These are phyloP conservation scores for Cutaneotrichosporon dermatis DNA, from an alignment of 1,284 basidiomycete species.

Conservation along the genomic window DNA sequence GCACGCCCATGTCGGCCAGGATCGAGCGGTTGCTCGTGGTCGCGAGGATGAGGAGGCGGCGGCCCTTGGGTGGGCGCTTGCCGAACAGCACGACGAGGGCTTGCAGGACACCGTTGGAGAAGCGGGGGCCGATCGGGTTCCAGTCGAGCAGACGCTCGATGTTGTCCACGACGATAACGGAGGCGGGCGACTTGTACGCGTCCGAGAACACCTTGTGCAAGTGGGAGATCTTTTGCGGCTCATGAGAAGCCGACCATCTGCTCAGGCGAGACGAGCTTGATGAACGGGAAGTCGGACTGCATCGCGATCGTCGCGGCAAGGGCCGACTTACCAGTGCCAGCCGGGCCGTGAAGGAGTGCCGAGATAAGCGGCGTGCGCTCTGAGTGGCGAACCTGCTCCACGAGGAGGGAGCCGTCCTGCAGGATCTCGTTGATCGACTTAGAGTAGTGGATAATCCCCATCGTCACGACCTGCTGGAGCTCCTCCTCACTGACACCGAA, in stretches of 20 bases:
- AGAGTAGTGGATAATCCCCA: slow-evolving; percentile 94
- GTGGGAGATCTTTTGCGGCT: slow-evolving; percentile 83
- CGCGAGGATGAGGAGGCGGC: slow-evolving; percentile 84
- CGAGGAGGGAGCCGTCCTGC: slow-evolving; percentile 83
- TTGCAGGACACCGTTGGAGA: slow-evolving; percentile 92
- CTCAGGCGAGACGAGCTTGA: slow-evolving; percentile 95
- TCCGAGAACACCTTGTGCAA: slow-evolving; percentile 93
- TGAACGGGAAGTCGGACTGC: slow-evolving; percentile 90
- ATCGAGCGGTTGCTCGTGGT: slow-evolving; percentile 86
- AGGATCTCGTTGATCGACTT: slow-evolving; percentile 71
- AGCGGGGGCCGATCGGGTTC: slow-evolving; percentile 95
- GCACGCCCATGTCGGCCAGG: slow-evolving; percentile 83
- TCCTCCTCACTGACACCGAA: slow-evolving; percentile 99
- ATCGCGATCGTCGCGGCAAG: slow-evolving; percentile 92
- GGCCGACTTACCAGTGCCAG: slow-evolving; percentile 92
- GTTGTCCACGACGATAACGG: slow-evolving; percentile 94
- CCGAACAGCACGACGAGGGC: slow-evolving; percentile 83
- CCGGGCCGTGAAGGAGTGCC: slow-evolving; percentile 80
- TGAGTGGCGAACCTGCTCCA: slow-evolving; percentile 90
- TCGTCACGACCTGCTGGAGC: slow-evolving; percentile 86
- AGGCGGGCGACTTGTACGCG: slow-evolving; percentile 94
- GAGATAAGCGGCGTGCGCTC: slow-evolving; percentile 89
- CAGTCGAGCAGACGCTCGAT: slow-evolving; percentile 88
- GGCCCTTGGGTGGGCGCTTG: slow-evolving; percentile 90
- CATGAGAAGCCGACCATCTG: slow-evolving; percentile 94